phyloP scores from a whole-genome alignment of 768 basidiomycete genomes.

The Epithele typhae region DNA sequence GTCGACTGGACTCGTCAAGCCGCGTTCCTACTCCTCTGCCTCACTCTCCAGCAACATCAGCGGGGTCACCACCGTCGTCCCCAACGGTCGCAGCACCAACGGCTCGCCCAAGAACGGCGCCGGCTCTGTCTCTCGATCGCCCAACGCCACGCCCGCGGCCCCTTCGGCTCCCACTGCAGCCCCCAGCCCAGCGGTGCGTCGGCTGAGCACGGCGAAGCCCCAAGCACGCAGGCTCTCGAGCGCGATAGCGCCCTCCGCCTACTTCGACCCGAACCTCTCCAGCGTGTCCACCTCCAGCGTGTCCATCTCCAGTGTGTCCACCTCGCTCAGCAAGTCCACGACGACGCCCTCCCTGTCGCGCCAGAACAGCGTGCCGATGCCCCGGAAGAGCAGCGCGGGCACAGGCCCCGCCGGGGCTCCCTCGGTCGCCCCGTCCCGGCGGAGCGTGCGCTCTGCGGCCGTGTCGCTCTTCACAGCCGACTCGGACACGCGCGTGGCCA shows the following conservation, averaged over 20 bases:
- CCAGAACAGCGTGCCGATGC: slow-evolving; percentile 17
- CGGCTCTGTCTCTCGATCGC: slow-evolving; percentile 34
- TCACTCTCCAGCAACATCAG: slow-evolving; percentile 41
- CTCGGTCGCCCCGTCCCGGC: slow-evolving; percentile 18
- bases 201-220: slow-evolving; percentile 12
- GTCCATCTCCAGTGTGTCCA: slow-evolving; percentile 27
- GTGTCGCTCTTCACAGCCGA: slow-evolving; percentile 17
- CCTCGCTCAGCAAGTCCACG: slow-evolving; percentile 15
- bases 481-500: slow-evolving; percentile 18
- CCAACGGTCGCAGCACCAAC: slow-evolving; percentile 18
- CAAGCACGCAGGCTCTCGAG: slow-evolving; percentile 28
- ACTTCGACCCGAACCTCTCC: slow-evolving; percentile 30
- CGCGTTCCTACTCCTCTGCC: slow-evolving; percentile 49
- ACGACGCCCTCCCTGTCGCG: slow-evolving; percentile 18
- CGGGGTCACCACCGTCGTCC: slow-evolving; percentile 46
- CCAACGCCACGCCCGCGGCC: slow-evolving; percentile 50
- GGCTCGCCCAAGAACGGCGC: slow-evolving; percentile 10
- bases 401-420: slow-evolving; percentile 8
- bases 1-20: slow-evolving; percentile 40
- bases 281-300: slow-evolving; percentile 24
- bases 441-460: slow-evolving; percentile 19
- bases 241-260: slow-evolving; percentile 31
- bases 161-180: slow-evolving; percentile 27
- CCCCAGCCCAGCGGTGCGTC: slow-evolving; percentile 8
- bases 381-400: slow-evolving; percentile 3